Base-by-base conservation (phyloP, 345 rosid genomes). In the Acer negundo region DNA sequence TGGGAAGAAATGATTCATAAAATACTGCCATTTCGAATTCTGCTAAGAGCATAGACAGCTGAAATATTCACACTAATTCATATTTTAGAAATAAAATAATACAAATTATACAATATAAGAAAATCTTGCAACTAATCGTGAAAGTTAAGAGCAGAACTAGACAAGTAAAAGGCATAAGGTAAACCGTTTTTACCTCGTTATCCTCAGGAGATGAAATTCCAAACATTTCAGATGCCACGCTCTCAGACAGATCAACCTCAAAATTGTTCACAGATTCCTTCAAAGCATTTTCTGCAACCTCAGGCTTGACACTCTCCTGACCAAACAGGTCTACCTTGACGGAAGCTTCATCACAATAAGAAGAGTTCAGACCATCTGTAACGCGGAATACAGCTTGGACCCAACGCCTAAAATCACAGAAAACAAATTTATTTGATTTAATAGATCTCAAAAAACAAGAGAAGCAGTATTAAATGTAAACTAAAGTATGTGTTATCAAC, bases 211-310 rank as follows among this genome's bases (percentile, higher is more conserved):
- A 84, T 42, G 84, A 78, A 75, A 88, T 80, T 75, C 92, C 95
- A 78, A 95, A 95, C 94, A 95, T 91, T 78, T 87, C 92, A 80
- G 84, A 75, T 12, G 90, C 98, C 70, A 93, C 69, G 73, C 98
- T 93, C 78, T 92, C 97, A 1, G 97, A 93, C 76, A 92, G 86
- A 82, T 93, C 98, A 31, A 92, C 80, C 76, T 85, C 98, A 74
- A 71, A 53, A 72, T 75, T 65, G 40, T 87, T 76, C 3, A 73
- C 55, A 69, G 73, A 59, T 73, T 80, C 85, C 53, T 69, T 75
- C 23, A 28, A 69, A 73, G 77, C 49, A 16, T 47, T 78, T 28
- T 66, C 81, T 31, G 85, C 75, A 71, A 77, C 53, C 38, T 79
- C 46, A 23, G 73, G 44, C 53, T 70, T 81, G 23, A 10, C 59